Base-by-base conservation (phyloP, 106 monocot species). In the Amphibolis antarctica region DNA sequence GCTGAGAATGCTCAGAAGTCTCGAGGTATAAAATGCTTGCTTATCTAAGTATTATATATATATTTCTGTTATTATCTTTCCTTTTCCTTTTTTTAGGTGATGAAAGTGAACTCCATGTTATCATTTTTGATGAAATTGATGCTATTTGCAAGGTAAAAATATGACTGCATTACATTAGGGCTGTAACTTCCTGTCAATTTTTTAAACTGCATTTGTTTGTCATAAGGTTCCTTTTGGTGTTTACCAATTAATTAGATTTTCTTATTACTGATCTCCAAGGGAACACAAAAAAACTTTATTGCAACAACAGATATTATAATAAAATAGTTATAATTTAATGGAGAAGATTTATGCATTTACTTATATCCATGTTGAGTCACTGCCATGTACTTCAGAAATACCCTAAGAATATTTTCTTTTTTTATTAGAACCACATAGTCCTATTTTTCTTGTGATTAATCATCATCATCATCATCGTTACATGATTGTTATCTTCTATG, bases 71-170 rank as follows among this genome's bases (percentile, higher is more conserved):
- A 36, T 4, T 36, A 7, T 56, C 44, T 27, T 51, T 60, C 14
- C 12, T 44, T 28, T 57, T 54, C 23, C 51, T 53, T 74, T 73
- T 0, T 53, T 76, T 76, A 98, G 96, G 96, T 81, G 90, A 98
- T 80, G 78, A 98, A 62, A 98, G 96, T 71, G 96, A 98, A 44
- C 76, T 98, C 48, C 96, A 98, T 73, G 90, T 98, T 55, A 98
- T 98, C 18, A 98, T 98, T 54, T 98, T 98, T 75, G 96, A 98
- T 81, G 96, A 98, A 85, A 98, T 98, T 79, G 96, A 98, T 87
- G 96, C 96, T 59, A 98, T 98, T 72, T 98, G 96, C 56, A 98
- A 98, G 96, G 96, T 98, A 66, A 28, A n/a, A 42, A 47, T 9
- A 5, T 49, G 13, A 1, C 42, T 29, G 21, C 23, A 18, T 66